Base-by-base conservation (phyloP, 208 protist genomes). In the Crithidia brevicula region DNA sequence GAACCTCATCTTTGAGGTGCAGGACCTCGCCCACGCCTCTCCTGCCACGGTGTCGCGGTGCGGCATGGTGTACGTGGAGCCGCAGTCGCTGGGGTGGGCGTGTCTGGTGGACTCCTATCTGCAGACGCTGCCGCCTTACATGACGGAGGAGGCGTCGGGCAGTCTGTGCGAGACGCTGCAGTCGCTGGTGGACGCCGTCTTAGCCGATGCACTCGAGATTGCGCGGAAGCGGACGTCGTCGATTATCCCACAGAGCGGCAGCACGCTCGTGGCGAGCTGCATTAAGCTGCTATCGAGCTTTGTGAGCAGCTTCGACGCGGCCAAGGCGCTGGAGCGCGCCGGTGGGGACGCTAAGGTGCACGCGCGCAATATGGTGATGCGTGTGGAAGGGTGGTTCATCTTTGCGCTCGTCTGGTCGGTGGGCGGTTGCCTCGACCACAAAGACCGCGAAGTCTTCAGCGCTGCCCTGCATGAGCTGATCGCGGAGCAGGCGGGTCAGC, bases 11-110 rank as follows among this genome's bases (percentile, higher is more conserved):
- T 99, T 99, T 70, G 98, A 99, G 80, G 95, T 98, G 33, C 94
- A 98, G 75, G 97, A 99, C 82, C 86, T 99, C 15, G 82, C 91
- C 25, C 92, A 98, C 67, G 98, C 98, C 51, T 99, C 98, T 8
- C 98, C 98, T 8, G 98, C 98, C 57, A 99, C 98, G 25, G 98
- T 99, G 38, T 98, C 93, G 15, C 89, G 98, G 28, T 99, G 98
- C 76, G 98, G 98, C 78, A 99, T 99, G 97, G 97, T 99, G 56
- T 99, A 98, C 82, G 92, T 99, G 4, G 91, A 98, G 72, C 89
- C 96, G 20, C 83, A 89, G 3, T 80, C 96, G n/a, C 76, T 99
- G 28, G 98, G 98, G 28, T 98, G 96, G 95, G 56, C 77, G 28
- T 96, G 91, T 70, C 77, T 98, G 23, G 77, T 97, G 15, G 83